phyloP scores from a whole-genome alignment of 2,329 filamentous ascomycete genomes.

The Apiospora saccharicola region DNA sequence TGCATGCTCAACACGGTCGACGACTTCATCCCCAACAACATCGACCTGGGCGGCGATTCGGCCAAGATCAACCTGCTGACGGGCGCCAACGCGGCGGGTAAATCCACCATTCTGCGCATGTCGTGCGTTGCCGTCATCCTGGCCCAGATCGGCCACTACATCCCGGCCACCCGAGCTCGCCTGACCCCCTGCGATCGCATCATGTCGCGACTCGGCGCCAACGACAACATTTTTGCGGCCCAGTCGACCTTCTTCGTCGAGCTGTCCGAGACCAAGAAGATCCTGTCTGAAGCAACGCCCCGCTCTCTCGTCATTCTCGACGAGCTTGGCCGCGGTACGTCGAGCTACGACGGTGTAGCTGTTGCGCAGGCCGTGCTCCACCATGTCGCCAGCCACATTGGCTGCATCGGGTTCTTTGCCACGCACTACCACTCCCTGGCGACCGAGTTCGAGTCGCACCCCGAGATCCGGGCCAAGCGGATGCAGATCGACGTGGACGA shows the following conservation, averaged over 20 bases:
- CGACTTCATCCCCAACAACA: conserved; percentile 96
- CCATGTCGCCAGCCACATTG: conserved; percentile 91
- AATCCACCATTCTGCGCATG: conserved; percentile 96
- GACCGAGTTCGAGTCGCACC: conserved; percentile 87
- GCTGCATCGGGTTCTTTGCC: conserved; percentile 94
- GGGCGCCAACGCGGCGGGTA: conserved; percentile 95
- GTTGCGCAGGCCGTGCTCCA: conserved; percentile 98
- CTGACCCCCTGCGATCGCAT: conserved; percentile 95
- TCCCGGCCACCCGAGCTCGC: conserved; percentile 82
- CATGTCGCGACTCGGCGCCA: conserved; percentile 96
- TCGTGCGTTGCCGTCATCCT: conserved; percentile 97
- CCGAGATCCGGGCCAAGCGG: conserved; percentile 83
- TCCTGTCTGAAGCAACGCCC: conserved; percentile 90
- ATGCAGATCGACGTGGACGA: conserved; percentile 98
- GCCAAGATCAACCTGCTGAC: conserved; percentile 91
- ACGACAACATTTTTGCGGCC: conserved; percentile 98
- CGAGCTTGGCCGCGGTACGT: conserved; percentile 93
- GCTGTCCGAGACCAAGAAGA: conserved; percentile 97
- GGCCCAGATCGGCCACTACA: conserved; percentile 93
- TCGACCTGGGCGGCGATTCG: conserved; percentile 80
- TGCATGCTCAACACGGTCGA: conserved; percentile 90
- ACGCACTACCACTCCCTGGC: conserved; percentile 97
- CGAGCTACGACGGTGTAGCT: conserved; percentile 94
- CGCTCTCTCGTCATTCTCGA: conserved; percentile 96
- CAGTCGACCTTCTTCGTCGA: conserved; percentile 99